Base-by-base conservation (phyloP, 139 green algal species). In the Monoraphidium neglectum region DNA sequence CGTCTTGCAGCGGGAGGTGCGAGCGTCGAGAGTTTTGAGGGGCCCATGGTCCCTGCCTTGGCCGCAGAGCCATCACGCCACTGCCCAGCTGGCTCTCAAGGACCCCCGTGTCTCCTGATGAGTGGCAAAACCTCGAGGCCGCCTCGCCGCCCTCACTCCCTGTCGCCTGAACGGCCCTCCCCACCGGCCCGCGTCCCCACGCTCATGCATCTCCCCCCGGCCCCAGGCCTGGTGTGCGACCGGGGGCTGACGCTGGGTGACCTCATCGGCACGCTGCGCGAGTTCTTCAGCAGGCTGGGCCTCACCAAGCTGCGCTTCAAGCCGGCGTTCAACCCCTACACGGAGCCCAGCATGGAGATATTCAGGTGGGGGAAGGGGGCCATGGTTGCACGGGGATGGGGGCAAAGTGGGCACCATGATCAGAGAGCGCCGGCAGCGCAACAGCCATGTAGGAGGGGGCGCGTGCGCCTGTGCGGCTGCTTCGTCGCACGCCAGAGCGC, bases 301-400 rank as follows among this genome's bases (percentile, higher is more conserved):
- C 92, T 99, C 66, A 90, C 85, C 36, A 92, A 97, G 85, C 85
- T 99, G 78, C 89, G 94, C 66, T 99, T 99, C 93, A 99, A 99
- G 92, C 97, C 97, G 43, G 97, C 97, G 16, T 99, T 92, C 91
- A 99, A 99, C 90, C 97, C 97, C 32, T 99, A 99, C 89, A 99
- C 97, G 6, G 97, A 99, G 82, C 97, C 97, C 8, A 92, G 75
- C 85, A 99, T 99, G 96, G 97, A 99, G 87, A 99, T 99, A 83
- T 99, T 99, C 89, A 87, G 83, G 86, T 92, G 66, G 13, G 69
- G 2, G 15, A 37, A 35, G 23, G 2, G 26, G n/a, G 40, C 38
- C 10, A 18, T 35, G 35, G n/a, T n/a, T n/a, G n/a, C n/a, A n/a
- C n/a, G n/a, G n/a, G n/a, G n/a, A n/a, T 26, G 10, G 6, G 30